Evolutionary conservation across 2,329 filamentous ascomycete species (phyloP).

Genomic region (Fusarium praegraminearum): DNA sequence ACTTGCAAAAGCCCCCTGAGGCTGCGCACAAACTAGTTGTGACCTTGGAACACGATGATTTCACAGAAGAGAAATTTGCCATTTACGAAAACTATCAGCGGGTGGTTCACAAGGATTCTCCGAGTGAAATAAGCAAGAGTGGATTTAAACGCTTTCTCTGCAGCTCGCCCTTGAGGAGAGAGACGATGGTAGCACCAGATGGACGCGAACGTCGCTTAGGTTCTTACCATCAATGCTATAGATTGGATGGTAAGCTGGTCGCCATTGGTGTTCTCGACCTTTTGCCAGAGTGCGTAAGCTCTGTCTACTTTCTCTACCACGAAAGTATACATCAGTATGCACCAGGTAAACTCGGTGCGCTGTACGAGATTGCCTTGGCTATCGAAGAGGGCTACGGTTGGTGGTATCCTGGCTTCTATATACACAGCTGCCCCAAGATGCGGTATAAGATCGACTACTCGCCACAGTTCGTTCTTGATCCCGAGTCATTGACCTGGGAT

Average conservation of each 20-base stretch:
- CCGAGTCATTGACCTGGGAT: slow-evolving; percentile 73
- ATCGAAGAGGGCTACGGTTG: slow-evolving; percentile 76
- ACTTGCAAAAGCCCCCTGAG: slow-evolving; percentile 67
- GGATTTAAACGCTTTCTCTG: slow-evolving; percentile 82
- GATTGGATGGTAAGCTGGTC: slow-evolving; percentile 79
- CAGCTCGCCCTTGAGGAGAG: slow-evolving; percentile 71
- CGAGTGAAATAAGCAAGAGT: slow-evolving; percentile 66
- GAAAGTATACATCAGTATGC: slow-evolving; percentile 76
- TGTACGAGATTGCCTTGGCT: slow-evolving; percentile 79
- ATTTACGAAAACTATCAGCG: slow-evolving; percentile 82
- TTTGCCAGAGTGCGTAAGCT: slow-evolving; percentile 80
- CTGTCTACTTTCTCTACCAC: slow-evolving; percentile 87
- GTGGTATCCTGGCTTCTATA: slow-evolving; percentile 87
- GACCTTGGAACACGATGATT: slow-evolving; percentile 76
- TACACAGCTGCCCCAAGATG: slow-evolving; percentile 86
- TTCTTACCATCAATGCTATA: slow-evolving; percentile 85
- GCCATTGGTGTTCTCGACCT: slow-evolving; percentile 83
- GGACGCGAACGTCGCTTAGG: slow-evolving; percentile 70
- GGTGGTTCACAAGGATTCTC: slow-evolving; percentile 76
- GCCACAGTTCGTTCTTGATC: slow-evolving; percentile 80
- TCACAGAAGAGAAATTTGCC: slow-evolving; percentile 79
- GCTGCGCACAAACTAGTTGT: slow-evolving; percentile 77
- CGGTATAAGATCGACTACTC: slow-evolving; percentile 84
- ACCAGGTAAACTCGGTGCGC: slow-evolving; percentile 80
- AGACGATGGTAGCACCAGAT: slow-evolving; percentile 58